Percentiles rank a stretch among this genome's conserved stretches.
Conservation (phyloP, 2,329 filamentous ascomycete species). For the Lecanoromycetidae sp. region DNA sequence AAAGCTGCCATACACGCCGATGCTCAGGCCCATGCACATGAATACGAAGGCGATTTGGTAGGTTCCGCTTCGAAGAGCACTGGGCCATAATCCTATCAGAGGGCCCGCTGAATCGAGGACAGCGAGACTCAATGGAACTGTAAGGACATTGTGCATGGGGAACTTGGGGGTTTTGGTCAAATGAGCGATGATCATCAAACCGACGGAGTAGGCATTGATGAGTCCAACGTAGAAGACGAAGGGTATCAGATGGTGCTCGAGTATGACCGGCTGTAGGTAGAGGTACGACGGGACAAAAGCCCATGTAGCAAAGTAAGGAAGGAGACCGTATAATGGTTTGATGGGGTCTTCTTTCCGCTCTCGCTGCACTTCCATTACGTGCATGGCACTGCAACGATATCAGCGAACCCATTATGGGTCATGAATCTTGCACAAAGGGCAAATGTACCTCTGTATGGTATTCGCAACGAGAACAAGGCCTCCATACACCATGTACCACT, state of each 20-base stretch:
- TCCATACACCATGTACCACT: conserved; percentile 89
- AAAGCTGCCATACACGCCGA: conserved; percentile 95
- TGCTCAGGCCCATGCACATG: conserved; percentile 65
- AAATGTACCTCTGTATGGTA: conserved; percentile 56
- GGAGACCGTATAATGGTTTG: conserved; percentile 60
- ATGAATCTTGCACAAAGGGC: conserved; percentile 15
- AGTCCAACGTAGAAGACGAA: conserved; percentile 82
- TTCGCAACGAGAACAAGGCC: conserved; percentile 71
- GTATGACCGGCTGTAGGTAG: conserved; percentile 70
- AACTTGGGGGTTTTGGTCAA: conserved; percentile 68
- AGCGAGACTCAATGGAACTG: conserved; percentile 63
- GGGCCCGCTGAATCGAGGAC: conserved; percentile 73
- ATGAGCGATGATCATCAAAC: conserved; percentile 91
- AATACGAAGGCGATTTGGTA: conserved; percentile 91
- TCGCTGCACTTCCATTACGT: conserved; percentile 72
- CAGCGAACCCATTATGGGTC: conserved; percentile 20
- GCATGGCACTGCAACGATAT: conserved; percentile 63
- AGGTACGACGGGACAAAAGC: conserved; percentile 64
- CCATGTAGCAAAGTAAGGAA: conserved; percentile 74
- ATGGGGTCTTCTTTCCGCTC: conserved; percentile 58
- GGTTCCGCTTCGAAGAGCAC: conserved; percentile 58
- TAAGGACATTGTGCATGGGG: conserved; percentile 80
- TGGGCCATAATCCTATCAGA: conserved; percentile 58
- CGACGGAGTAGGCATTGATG: conserved; percentile 88
- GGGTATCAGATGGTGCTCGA: conserved; percentile 71